Percentiles rank a stretch among this genome's conserved stretches.
Evolutionary conservation across 805 yeast genomes (phyloP).

Genomic region (Debaryomyces castellii): DNA sequence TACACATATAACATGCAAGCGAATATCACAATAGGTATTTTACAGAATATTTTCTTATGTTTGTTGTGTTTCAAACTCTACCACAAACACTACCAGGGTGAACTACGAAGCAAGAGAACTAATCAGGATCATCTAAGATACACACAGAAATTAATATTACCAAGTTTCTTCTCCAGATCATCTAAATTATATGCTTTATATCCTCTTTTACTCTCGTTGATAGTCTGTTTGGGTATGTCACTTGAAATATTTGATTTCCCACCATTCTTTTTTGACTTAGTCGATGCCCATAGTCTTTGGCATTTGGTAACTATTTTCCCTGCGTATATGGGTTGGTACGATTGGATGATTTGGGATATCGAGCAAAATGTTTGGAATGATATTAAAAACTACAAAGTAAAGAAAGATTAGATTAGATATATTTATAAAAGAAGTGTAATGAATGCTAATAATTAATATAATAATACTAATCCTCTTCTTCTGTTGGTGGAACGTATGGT

Average conservation of each 20-base stretch:
- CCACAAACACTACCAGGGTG: conserved; percentile 23
- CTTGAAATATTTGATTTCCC: conserved; percentile 90
- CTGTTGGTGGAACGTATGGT: conserved; percentile 55
- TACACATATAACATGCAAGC: conserved; percentile 94
- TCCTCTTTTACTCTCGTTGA: conserved; percentile 33
- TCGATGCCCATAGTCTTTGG: conserved; percentile 96
- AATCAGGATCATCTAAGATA: conserved; percentile 28
- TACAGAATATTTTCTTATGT: conserved; percentile 56
- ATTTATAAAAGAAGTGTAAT: background rate
- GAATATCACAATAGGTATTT: conserved; percentile 72
- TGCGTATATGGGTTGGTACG: conserved; percentile 41
- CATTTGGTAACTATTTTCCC: conserved; percentile 75
- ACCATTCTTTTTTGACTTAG: conserved; percentile 54
- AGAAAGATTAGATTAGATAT: conserved; percentile 10
- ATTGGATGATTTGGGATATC: conserved; percentile 46
- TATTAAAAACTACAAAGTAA: conserved; percentile 8
- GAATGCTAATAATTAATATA: conserved; percentile 1
- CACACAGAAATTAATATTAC: conserved; percentile 22
- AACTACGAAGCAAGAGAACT: conserved; percentile 1
- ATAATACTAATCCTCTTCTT: conserved; percentile 23
- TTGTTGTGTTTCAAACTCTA: conserved; percentile 32
- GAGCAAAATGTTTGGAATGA: conserved; percentile 29
- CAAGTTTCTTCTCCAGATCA: conserved; percentile 31
- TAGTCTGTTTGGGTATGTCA: conserved; percentile 74
- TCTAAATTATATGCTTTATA: conserved; percentile 40